Base-by-base conservation (phyloP, 441 rosid species). In the Eruca vesicaria region DNA sequence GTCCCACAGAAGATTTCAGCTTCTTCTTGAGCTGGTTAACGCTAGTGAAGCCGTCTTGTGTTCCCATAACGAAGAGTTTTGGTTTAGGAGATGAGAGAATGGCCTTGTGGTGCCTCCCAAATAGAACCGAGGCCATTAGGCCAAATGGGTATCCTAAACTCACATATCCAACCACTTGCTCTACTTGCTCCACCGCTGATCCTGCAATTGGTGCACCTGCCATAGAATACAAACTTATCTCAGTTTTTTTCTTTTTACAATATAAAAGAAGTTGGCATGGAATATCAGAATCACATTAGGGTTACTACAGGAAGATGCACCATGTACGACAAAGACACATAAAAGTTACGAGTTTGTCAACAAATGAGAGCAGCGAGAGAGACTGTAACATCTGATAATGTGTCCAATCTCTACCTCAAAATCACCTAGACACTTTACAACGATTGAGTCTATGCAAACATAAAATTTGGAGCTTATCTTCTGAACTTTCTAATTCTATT, bases 131-230 rank as follows among this genome's bases (percentile, higher is more conserved):
- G 35, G 98, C 97, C 63, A 82, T 53, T 79, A 88, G 74, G 57
- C 97, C 97, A 28, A 93, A 96, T 4, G 98, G 97, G 82, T 91
- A 96, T 9, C 97, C 99, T n/a, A 93, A 50, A 79, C 99, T 90
- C 33, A 89, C 87, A 35, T 91, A 93, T 56, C 96, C 99, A n/a
- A 87, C 86, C 12, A 88, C 95, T 78, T 90, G 85, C 62, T 89
- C 84, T 12, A 96, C 69, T 81, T 91, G 84, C 31, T 93, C 89
- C 18, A 89, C 92, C 6, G 97, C 97, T 12, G 99, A 91, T 45
- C 98, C 99, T 33, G 97, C 92, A 33, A 96, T 89, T 8, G 97
- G 93, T 32, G 99, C 96, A 68, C 99, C 97, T 96, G 89, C 62
- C 50, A 79, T 7, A 31, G 52, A 45, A 2, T 18, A 58, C 19